phyloP scores from a whole-genome alignment of 768 basidiomycete species.

The Tricholoma saponaceum region DNA sequence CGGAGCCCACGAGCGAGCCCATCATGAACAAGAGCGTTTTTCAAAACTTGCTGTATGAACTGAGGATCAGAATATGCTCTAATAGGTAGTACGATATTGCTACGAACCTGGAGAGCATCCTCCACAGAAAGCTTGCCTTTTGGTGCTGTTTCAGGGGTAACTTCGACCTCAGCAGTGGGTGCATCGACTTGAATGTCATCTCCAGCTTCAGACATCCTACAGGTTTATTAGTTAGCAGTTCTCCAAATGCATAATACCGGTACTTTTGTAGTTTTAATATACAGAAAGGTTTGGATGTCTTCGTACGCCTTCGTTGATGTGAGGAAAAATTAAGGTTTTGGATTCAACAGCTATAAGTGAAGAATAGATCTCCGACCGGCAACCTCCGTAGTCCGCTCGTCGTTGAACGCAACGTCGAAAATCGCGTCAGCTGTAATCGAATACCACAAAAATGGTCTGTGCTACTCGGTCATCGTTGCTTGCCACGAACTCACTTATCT shows the following conservation, averaged over 20 bases:
- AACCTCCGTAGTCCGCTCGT: slow-evolving; percentile 29
- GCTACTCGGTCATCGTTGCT: background rate
- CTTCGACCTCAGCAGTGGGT: slow-evolving; percentile 67
- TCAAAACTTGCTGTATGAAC: slow-evolving; percentile 84
- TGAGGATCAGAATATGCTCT: slow-evolving; percentile 5
- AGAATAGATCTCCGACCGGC: slow-evolving; percentile 55
- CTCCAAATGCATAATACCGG: slow-evolving; percentile 6
- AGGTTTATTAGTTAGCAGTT: background rate
- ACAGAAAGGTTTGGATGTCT: slow-evolving; percentile 56
- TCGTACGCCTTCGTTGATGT: slow-evolving; percentile 97
- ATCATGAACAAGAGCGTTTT: slow-evolving; percentile 97
- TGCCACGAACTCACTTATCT: background rate
- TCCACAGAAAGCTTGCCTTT: slow-evolving; percentile 96
- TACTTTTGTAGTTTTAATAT: slow-evolving; percentile 38
- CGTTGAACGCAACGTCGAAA: slow-evolving; percentile 19
- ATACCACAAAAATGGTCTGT: slow-evolving; percentile 28
- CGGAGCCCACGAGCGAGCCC: slow-evolving; percentile 97
- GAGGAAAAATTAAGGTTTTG: slow-evolving; percentile 55
- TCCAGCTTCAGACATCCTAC: slow-evolving; percentile 96
- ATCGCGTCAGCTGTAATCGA: slow-evolving; percentile 19
- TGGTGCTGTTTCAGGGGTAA: slow-evolving; percentile 74
- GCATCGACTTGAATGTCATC: slow-evolving; percentile 84
- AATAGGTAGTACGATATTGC: background rate
- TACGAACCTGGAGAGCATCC: slow-evolving; percentile 79
- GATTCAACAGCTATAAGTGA: slow-evolving; percentile 20